Evolutionary conservation across 305 asterid species (phyloP).

Genomic region (Caryopteris hybrid): DNA sequence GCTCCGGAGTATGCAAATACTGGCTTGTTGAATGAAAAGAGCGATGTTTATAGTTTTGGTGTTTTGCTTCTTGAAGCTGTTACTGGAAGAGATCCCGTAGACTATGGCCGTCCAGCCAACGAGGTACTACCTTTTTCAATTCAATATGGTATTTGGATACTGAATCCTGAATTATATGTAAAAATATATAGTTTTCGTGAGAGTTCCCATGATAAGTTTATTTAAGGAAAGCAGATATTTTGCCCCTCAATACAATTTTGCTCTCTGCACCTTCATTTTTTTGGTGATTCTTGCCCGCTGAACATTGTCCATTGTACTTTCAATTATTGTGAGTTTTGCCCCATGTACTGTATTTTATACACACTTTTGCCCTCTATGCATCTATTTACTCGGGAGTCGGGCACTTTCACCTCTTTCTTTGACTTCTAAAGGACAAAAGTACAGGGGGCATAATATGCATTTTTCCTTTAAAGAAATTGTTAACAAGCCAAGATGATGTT

Average conservation of each 20-base stretch:
- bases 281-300: too few relatives aligned
- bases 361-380: too few relatives aligned
- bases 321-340: too few relatives aligned
- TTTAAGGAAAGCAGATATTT: too few relatives aligned
- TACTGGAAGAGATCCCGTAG: conserved; percentile 95
- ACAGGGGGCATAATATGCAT: too few relatives aligned
- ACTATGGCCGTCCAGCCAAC: conserved; percentile 75
- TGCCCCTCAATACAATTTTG: too few relatives aligned
- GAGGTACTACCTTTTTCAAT: conserved; percentile 45
- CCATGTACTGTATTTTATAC: too few relatives aligned
- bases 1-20: conserved; percentile 98
- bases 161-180: background rate
- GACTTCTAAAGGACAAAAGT: too few relatives aligned
- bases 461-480: background rate
- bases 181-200: background rate
- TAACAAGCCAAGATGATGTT: conserved; percentile 6
- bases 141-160: background rate
- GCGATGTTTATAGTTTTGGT: conserved; percentile 93
- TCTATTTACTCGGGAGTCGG: too few relatives aligned
- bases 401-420: too few relatives aligned
- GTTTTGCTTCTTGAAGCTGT: conserved; percentile 82
- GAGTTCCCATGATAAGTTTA: background rate
- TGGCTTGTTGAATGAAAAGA: conserved; percentile 92
- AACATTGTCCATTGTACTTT: too few relatives aligned
- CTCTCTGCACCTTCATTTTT: too few relatives aligned